Evolutionary conservation across 1,284 basidiomycete species (phyloP).

Genomic region (Exobasidium rhododendri): DNA sequence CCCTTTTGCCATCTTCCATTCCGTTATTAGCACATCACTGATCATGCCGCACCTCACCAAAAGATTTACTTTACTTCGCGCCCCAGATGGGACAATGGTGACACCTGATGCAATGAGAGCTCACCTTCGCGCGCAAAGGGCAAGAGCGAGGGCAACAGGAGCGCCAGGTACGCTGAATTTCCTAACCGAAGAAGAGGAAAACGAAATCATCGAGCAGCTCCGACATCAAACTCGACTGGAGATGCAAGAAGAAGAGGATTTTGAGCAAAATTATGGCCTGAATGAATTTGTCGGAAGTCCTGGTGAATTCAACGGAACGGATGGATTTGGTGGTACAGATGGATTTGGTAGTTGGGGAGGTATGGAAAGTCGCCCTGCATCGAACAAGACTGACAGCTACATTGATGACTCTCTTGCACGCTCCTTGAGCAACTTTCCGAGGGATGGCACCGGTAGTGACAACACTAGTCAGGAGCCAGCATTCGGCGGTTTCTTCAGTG

Average conservation of each 20-base stretch:
- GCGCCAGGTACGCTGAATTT: constrained; percentile 26
- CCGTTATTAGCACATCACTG: constrained; percentile 32
- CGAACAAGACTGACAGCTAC: constrained; percentile 8
- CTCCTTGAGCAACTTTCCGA: constrained; percentile 23
- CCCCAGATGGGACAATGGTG: constrained; percentile 42
- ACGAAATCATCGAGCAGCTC: constrained; percentile 48
- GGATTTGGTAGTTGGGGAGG: constrained; percentile 36
- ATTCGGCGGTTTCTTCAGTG: constrained; percentile 28
- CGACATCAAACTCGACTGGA: constrained; percentile 20
- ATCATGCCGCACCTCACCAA: constrained; percentile 50
- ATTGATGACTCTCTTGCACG: constrained; percentile 27
- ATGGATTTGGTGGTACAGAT: constrained; percentile 30
- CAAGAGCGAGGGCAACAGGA: constrained; percentile 33
- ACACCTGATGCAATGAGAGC: constrained; percentile 49
- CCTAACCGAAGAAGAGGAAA: constrained; percentile 48
- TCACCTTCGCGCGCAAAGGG: constrained; percentile 41
- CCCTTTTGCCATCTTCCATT: background rate
- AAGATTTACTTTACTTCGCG: constrained; percentile 41
- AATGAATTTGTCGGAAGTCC: constrained; percentile 6
- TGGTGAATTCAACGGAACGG: constrained; percentile 17
- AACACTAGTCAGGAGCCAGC: background rate
- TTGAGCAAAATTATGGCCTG: constrained; percentile 7
- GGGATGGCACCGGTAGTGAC: constrained; percentile 7
- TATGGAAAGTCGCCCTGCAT: background rate
- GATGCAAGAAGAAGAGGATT: constrained; percentile 26